phyloP scores from a whole-genome alignment of 2,329 filamentous ascomycete genomes.

The Scortechinia acanthostroma region DNA sequence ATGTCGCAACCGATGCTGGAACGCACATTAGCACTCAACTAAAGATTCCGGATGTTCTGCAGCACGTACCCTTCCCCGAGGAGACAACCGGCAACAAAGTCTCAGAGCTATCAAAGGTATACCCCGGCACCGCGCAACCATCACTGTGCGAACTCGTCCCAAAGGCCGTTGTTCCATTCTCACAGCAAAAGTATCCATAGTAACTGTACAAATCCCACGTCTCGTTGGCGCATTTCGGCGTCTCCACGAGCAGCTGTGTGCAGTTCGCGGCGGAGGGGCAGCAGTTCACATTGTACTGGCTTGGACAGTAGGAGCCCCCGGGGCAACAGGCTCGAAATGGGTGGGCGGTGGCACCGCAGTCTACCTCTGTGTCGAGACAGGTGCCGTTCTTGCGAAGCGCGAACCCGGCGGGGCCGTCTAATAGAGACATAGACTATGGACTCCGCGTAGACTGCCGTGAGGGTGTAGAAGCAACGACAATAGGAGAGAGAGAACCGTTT shows the following conservation, averaged over 20 bases:
- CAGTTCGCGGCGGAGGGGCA: neutral
- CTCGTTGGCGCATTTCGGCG: neutral
- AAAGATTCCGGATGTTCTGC: too few species aligned
- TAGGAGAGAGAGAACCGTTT: too few species aligned
- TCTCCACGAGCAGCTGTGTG: neutral
- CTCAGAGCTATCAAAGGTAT: too few species aligned
- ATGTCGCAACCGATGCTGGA: too few species aligned
- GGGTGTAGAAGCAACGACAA: too few species aligned
- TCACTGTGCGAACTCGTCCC: too few species aligned
- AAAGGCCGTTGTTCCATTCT: neutral
- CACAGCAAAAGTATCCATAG: neutral
- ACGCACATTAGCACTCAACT: too few species aligned
- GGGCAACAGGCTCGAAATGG: neutral
- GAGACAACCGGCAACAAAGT: too few species aligned
- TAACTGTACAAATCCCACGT: neutral
- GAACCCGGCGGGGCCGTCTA: neutral
- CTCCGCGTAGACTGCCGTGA: too few species aligned
- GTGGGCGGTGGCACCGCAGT: neutral
- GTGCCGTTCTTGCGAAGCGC: neutral
- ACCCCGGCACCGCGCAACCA: too few species aligned
- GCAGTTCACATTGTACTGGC: neutral
- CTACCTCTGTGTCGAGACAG: neutral
- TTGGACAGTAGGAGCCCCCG: neutral
- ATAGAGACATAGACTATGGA: conserved; percentile 5
- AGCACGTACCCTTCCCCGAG: too few species aligned